Percentiles rank a stretch among this genome's conserved stretches.
phyloP scores from a whole-genome alignment of 352 stramenopile genomes.

The Achlya hypogyna region DNA sequence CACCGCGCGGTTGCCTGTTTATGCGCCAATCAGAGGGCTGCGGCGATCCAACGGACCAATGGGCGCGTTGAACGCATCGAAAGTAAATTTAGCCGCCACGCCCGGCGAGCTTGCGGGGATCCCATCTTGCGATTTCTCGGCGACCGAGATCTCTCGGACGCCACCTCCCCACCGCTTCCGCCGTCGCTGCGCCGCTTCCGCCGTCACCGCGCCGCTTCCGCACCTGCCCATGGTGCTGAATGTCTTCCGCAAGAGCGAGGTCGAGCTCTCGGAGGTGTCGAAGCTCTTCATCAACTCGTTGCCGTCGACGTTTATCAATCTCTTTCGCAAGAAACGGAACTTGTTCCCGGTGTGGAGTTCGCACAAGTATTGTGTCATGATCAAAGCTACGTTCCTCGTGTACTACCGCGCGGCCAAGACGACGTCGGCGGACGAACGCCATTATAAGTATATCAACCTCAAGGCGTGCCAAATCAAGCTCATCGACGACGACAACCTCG shows the following conservation, averaged over 20 bases:
- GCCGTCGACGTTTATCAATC: slow-evolving; percentile 67
- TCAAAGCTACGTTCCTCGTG: slow-evolving; percentile 79
- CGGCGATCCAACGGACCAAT: background rate
- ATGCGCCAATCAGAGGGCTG: background rate
- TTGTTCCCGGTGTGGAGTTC: slow-evolving; percentile 75
- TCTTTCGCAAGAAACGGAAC: slow-evolving; percentile 79
- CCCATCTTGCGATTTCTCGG: background rate
- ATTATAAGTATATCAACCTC: slow-evolving; percentile 71
- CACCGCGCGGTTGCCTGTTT: background rate
- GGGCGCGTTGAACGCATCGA: background rate
- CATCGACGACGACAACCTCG: slow-evolving; percentile 54
- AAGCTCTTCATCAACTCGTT: slow-evolving; percentile 80
- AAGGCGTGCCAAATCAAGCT: slow-evolving; percentile 65
- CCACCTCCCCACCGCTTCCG: background rate
- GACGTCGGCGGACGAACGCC: slow-evolving; percentile 27
- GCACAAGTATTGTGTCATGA: slow-evolving; percentile 79
- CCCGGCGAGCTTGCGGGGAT: too few relatives aligned
- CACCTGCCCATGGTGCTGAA: slow-evolving; percentile 35
- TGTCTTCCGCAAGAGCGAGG: slow-evolving; percentile 66
- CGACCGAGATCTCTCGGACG: background rate
- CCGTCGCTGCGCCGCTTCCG: background rate
- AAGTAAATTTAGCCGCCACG: background rate
- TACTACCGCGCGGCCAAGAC: slow-evolving; percentile 67
- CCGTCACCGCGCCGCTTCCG: background rate
- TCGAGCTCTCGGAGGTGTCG: slow-evolving; percentile 59